Percentiles rank a stretch among this genome's conserved stretches.
Conservation (phyloP, 1,284 basidiomycete genomes). For the Pseudozyma tsukubaensis region DNA sequence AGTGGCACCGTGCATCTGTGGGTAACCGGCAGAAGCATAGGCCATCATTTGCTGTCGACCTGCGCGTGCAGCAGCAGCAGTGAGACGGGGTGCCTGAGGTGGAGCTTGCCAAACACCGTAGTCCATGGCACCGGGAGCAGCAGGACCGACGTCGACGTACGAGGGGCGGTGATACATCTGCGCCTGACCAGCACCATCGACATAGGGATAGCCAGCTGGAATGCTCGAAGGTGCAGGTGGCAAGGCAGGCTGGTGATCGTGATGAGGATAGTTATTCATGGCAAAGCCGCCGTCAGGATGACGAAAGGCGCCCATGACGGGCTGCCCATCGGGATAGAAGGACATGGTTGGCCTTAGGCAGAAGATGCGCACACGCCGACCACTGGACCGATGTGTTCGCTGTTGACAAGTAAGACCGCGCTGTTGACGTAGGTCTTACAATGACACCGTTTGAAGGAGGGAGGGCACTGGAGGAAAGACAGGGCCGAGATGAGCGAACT, state of each 20-base stretch:
- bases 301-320: constrained; percentile 14
- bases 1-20: constrained; percentile 14
- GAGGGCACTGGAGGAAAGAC: too few relatives aligned
- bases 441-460: not conserved
- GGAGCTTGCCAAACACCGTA: constrained; percentile 43
- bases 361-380: constrained; percentile 26
- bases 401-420: constrained; percentile 22
- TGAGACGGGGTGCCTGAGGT: constrained; percentile 43
- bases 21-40: constrained; percentile 26
- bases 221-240: constrained; percentile 6
- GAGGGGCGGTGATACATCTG: constrained; percentile 25
- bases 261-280: constrained; percentile 20
- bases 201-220: constrained; percentile 20
- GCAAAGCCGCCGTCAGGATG: constrained; percentile 17
- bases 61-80: constrained; percentile 46
- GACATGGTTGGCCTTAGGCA: constrained; percentile 13
- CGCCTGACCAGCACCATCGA: constrained; percentile 13
- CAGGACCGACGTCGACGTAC: constrained; percentile 15
- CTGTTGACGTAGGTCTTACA: constrained; percentile 7
- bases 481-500: not conserved
- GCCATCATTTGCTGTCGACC: constrained; percentile 26
- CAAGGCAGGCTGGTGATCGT: constrained; percentile 20
- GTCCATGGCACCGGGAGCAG: constrained; percentile 11
- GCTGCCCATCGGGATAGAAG: constrained; percentile 26
- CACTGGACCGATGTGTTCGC: constrained; percentile 26